Base-by-base conservation (phyloP, 176 grass and related monocot genomes). In the Oryza australiensis region DNA sequence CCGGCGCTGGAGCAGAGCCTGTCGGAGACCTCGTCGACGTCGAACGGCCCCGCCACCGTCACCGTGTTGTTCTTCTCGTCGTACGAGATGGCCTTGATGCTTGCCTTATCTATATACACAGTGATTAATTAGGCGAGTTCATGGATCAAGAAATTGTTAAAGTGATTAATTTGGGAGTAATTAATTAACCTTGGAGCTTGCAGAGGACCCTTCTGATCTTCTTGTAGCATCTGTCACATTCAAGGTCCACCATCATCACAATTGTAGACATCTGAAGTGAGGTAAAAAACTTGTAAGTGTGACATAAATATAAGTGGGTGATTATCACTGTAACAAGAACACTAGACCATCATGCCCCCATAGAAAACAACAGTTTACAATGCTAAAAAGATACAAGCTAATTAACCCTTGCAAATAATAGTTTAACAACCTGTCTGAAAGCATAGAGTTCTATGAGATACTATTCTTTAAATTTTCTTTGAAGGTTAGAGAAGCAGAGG, bases 171-270 rank as follows among this genome's bases (percentile, higher is more conserved):
- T 32, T 34, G 1, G 13, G 15, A 62, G 57, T 13, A 66, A 55
- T 1, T 20, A 60, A n/a, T 30, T 9, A 51, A 94, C 94, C 92
- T 94, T 94, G 94, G 43, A 97, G 72, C 76, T 90, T 94, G 92
- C 87, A 94, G 43, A 97, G 80, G 83, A 85, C 80, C 78, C 92
- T 97, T 74, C 88, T 84, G 83, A 97, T 94, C 89, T 97, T 97
- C 68, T 90, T 97, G 89, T 87, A 94, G 85, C 92, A 97, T 48
- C 33, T 51, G 7, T 85, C 64, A 4, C 92, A 94, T 28, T 90
- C 92, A 43, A 97, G 92, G 84, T 97, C 85, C 66, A 92, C 89
- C 71, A 46, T 81, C 77, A 97, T 73, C 68, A 92, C 77, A 12
- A 94, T 35, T 9, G 89, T 92, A 28, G 94, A 82, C 83, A 86